Base-by-base conservation (phyloP, 2,329 filamentous ascomycete species). In the Pseudocercospora musae region DNA sequence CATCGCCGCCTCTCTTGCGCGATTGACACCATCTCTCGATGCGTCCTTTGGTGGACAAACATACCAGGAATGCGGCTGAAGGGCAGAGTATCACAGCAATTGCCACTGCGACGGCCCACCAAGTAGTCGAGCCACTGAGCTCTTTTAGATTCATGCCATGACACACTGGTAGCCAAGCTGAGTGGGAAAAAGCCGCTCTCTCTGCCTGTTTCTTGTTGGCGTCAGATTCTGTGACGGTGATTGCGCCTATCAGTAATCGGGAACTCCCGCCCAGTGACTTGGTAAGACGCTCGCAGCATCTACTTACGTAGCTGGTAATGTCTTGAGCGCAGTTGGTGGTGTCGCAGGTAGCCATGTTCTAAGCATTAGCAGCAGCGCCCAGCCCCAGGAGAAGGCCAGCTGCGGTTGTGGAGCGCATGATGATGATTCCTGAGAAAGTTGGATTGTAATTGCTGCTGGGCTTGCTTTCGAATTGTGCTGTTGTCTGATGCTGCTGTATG, bases 131-230 rank as follows among this genome's bases (percentile, higher is more conserved):
- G 7, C 20, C 49, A 8, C 21, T 18, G 18, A 66, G 54, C 8
- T 65, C 49, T 18, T 18, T 23, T 2, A 57, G 58, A 29, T 64
- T 63, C 64, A 68, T 68, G 0, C 66, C 64, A 37, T n/a, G 64
- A 64, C n/a, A 68, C 61, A 0, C 66, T 62, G 2, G 61, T 67
- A 1, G 62, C 63, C 5, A 68, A 37, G 1, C 55, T 65, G 20
- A 67, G 20, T 9, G 61, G 65, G n/a, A n/a, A n/a, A n/a, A 4
- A 8, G 55, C 62, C 4, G 53, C 27, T 10, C 59, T 55, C 15
- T 59, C 23, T 0, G 37, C 59, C 1, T 63, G 21, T 13, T 48
- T 37, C n/a, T 52, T 60, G 48, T 37, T 60, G 11, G 23, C 23
- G 21, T 27, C 33, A 1, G 58, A 33, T 13, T 63, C 58, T 10